Percentiles rank a stretch among this genome's conserved stretches.
Evolutionary conservation across 1,284 basidiomycete species (phyloP).

Genomic region (Vanrija pseudolonga): DNA sequence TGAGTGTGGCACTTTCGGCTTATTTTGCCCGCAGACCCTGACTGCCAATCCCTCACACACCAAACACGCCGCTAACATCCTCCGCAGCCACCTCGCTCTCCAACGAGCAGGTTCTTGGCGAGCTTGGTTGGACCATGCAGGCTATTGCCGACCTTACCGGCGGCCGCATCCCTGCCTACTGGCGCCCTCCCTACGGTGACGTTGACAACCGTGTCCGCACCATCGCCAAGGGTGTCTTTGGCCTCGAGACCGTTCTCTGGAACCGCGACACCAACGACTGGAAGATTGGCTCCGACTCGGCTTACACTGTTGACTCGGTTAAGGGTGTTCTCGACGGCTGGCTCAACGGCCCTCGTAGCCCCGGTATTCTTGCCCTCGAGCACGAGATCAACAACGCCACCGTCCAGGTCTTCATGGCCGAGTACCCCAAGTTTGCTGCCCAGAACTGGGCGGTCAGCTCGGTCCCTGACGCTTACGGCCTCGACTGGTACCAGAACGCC

Average conservation of each 20-base stretch:
- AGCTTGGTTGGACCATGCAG: slow-evolving; percentile 54
- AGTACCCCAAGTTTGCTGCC: slow-evolving; percentile 27
- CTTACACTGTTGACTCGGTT: slow-evolving; percentile 29
- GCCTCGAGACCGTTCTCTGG: slow-evolving; percentile 47
- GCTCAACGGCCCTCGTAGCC: slow-evolving; percentile 28
- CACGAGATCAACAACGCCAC: slow-evolving; percentile 38
- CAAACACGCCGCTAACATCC: neutral
- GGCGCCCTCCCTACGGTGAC: slow-evolving; percentile 52
- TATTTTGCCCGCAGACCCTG: neutral
- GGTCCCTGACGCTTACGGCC: slow-evolving; percentile 38
- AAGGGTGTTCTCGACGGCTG: slow-evolving; percentile 22
- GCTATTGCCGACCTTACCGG: slow-evolving; percentile 46
- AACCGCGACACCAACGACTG: slow-evolving; percentile 49
- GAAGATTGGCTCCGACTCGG: slow-evolving; percentile 35
- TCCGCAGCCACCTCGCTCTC: slow-evolving; percentile 51
- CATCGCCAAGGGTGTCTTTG: slow-evolving; percentile 51
- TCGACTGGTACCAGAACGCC: slow-evolving; percentile 44
- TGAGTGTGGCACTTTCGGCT: slow-evolving; percentile 16
- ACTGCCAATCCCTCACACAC: too few species aligned
- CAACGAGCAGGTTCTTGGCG: slow-evolving; percentile 56
- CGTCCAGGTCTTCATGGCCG: slow-evolving; percentile 35
- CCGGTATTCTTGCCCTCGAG: slow-evolving; percentile 39
- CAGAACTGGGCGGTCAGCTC: slow-evolving; percentile 41
- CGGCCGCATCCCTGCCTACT: slow-evolving; percentile 46
- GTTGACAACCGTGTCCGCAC: slow-evolving; percentile 55